These are phyloP conservation scores for Cichorium intybus DNA, from an alignment of 140 eudicot species.

Conservation along the genomic window DNA sequence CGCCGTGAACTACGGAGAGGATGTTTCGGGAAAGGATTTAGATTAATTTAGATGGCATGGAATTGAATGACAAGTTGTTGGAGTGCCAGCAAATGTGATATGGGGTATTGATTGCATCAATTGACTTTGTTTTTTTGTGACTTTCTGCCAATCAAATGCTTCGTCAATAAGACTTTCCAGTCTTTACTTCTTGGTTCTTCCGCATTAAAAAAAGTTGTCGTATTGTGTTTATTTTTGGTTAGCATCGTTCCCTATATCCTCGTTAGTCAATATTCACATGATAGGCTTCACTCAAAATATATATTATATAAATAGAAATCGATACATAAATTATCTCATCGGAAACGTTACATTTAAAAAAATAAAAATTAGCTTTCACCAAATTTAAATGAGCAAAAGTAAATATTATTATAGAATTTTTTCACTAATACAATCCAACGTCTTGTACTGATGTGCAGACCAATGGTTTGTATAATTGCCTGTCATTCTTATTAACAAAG, in stretches of 20 bases:
- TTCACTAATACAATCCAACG: neutral
- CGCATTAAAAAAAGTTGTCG: neutral
- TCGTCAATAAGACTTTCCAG: neutral
- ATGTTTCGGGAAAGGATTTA: neutral
- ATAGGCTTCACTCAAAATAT: neutral
- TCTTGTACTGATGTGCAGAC: too few species aligned
- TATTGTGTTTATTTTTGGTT: neutral
- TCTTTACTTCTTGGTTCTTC: neutral
- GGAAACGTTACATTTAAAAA: too few species aligned
- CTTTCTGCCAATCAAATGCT: neutral
- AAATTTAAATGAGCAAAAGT: neutral
- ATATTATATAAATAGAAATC: neutral
- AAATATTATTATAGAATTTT: neutral
- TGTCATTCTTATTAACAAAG: too few species aligned
- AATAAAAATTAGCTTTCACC: neutral
- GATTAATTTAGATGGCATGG: neutral
- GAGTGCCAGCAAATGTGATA: slow-evolving; percentile 22
- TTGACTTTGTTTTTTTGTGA: slow-evolving; percentile 8
- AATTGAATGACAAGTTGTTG: slow-evolving; percentile 11
- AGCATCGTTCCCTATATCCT: neutral
- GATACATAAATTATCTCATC: neutral
- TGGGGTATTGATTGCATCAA: slow-evolving; percentile 5
- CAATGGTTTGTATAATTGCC: too few species aligned
- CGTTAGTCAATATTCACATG: neutral
- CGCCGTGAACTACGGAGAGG: slow-evolving; percentile 10